Percentiles rank a stretch among this genome's conserved stretches.
Conservation (phyloP, 1,284 basidiomycete species). For the Macrocybe sp. region DNA sequence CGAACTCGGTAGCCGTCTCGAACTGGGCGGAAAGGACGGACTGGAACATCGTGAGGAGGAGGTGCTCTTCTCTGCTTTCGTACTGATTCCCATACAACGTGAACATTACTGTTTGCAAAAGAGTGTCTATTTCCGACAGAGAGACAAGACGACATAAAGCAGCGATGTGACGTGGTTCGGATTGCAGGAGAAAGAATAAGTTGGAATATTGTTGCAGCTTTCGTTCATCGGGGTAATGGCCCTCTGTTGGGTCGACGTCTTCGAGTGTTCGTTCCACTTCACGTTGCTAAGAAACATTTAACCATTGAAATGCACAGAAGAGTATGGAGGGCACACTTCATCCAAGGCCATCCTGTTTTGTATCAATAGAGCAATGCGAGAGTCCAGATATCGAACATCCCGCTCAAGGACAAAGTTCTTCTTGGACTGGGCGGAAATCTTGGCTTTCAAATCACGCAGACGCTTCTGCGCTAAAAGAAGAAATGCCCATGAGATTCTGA, state of each 20-base stretch:
- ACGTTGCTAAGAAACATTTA: conserved; percentile 56
- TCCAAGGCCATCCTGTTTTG: conserved; percentile 97
- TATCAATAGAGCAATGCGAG: conserved; percentile 94
- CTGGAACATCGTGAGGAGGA: conserved; percentile 98
- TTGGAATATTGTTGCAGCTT: conserved; percentile 96
- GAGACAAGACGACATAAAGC: conserved; percentile 96
- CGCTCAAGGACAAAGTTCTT: conserved; percentile 99
- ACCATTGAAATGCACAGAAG: conserved; percentile 3
- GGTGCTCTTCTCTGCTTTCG: conserved; percentile 96
- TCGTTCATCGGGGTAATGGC: conserved; percentile 90
- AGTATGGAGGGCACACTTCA: conserved; percentile 55
- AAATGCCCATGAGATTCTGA: background rate
- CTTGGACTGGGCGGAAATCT: conserved; percentile 97
- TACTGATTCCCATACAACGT: conserved; percentile 99
- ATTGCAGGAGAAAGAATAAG: conserved; percentile 97
- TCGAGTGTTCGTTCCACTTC: conserved; percentile 94
- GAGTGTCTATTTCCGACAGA: conserved; percentile 94
- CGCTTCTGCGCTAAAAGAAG: conserved; percentile 80
- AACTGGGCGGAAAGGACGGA: conserved; percentile 98
- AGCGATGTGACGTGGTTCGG: conserved; percentile 95
- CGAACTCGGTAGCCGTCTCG: conserved; percentile 97
- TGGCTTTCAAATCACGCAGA: conserved; percentile 91
- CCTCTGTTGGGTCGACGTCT: conserved; percentile 88
- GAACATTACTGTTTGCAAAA: conserved; percentile 99
- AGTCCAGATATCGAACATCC: conserved; percentile 97